Evolutionary conservation across 2,329 filamentous ascomycete genomes (phyloP).

Genomic region (Claviceps sp.): DNA sequence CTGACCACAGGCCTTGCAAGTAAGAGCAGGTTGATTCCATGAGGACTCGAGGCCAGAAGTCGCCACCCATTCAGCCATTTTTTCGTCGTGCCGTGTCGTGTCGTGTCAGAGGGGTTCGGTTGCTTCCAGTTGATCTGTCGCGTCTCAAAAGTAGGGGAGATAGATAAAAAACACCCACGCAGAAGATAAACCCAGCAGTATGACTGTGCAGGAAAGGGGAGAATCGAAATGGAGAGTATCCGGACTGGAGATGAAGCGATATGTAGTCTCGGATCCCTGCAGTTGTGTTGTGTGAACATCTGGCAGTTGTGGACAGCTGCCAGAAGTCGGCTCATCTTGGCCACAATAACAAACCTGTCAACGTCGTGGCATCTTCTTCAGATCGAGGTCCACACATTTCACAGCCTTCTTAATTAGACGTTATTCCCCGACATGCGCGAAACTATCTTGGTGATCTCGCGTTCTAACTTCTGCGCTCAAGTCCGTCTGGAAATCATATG

Average conservation of each 20-base stretch:
- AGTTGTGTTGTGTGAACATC: background rate
- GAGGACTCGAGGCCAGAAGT: background rate
- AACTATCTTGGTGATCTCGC: background rate
- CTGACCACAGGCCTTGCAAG: slow-evolving; percentile 4
- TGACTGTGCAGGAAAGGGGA: background rate
- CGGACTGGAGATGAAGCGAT: too few species aligned
- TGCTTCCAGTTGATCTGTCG: too few species aligned
- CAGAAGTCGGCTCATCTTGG: background rate
- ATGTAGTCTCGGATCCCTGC: too few species aligned
- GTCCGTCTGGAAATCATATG: background rate
- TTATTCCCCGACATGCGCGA: too few species aligned
- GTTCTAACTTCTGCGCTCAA: background rate
- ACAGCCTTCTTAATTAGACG: too few species aligned
- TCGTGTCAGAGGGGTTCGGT: background rate
- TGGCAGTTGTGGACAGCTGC: background rate
- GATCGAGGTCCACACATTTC: too few species aligned
- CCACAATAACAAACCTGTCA: background rate
- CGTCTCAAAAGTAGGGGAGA: too few species aligned
- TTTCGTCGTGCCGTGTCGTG: background rate
- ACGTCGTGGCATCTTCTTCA: too few species aligned
- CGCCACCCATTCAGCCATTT: slow-evolving; percentile 4
- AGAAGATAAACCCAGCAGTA: background rate
- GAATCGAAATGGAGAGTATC: background rate
- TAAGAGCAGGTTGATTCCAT: slow-evolving; percentile 3
- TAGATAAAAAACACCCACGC: background rate